Conservation (phyloP, 768 basidiomycete species). For the Russula sp. region DNA sequence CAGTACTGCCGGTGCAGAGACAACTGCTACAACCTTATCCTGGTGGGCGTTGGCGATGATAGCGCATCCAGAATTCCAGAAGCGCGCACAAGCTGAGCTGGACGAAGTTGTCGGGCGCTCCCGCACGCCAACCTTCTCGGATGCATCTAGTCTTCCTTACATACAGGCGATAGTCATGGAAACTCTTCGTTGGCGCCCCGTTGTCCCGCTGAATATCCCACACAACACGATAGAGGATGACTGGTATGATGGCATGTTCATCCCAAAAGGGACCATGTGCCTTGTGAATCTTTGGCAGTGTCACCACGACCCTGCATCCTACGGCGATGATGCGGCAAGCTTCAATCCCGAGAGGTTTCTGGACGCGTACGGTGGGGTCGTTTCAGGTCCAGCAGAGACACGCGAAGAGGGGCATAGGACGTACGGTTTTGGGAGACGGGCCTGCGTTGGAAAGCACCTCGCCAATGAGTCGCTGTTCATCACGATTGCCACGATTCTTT, state of each 20-base stretch:
- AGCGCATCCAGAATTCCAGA: not conserved
- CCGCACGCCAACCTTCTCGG: conserved; percentile 2
- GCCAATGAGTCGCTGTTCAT: conserved; percentile 25
- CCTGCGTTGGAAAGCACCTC: conserved; percentile 22
- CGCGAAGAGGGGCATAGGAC: conserved; percentile 16
- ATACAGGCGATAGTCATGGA: too few relatives aligned
- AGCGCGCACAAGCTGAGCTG: too few relatives aligned
- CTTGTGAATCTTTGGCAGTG: conserved; percentile 12
- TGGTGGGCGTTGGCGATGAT: conserved; percentile 22
- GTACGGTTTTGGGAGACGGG: conserved; percentile 20
- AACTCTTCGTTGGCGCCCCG: not conserved
- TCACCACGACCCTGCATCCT: not conserved
- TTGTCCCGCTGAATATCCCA: not conserved
- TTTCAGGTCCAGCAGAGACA: conserved; percentile 2
- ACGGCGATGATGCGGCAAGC: conserved; percentile 14
- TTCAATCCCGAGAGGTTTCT: conserved; percentile 24
- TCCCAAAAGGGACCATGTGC: conserved; percentile 34
- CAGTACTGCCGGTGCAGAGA: not conserved
- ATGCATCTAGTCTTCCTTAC: not conserved
- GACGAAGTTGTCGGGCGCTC: not conserved
- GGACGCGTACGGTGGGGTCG: conserved; percentile 3
- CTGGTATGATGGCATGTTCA: conserved; percentile 21
- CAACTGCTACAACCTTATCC: conserved; percentile 4
- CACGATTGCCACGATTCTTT: conserved; percentile 22
- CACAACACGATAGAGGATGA: conserved; percentile 26